phyloP scores from a whole-genome alignment of 176 grass and related monocot species.

The Avena sativa region DNA sequence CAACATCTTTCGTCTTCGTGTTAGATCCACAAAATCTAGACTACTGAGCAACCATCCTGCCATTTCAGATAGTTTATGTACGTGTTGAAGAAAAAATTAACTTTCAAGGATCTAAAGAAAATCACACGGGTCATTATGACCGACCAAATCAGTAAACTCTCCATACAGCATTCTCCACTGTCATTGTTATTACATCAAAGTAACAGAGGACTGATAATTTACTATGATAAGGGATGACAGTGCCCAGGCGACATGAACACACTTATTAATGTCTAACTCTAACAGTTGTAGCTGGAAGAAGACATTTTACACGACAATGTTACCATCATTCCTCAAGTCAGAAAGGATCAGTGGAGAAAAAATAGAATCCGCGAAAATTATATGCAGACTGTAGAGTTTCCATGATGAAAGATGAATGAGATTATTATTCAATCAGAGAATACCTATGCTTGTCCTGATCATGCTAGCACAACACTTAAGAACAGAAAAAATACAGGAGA shows the following conservation, averaged over 20 bases:
- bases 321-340: constrained; percentile 20
- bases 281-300: constrained; percentile 1
- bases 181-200: constrained; percentile 2
- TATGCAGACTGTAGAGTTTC: background rate
- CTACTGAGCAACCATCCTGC: constrained; percentile 16
- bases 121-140: constrained; percentile 1
- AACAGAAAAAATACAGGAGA: constrained; percentile 18
- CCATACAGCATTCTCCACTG: background rate
- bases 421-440: background rate
- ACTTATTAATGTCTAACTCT: constrained; percentile 17
- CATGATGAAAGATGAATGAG: background rate
- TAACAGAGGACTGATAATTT: constrained; percentile 22
- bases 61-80: constrained; percentile 30
- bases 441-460: background rate
- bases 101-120: background rate
- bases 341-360: background rate
- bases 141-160: background rate
- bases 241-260: background rate
- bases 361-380: background rate
- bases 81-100: background rate
- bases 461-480: constrained; percentile 18
- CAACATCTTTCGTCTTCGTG: constrained; percentile 24
- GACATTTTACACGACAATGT: constrained; percentile 3
- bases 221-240: constrained; percentile 8
- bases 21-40: constrained; percentile 19